Percentiles rank a stretch among this genome's conserved stretches.
phyloP scores from a whole-genome alignment of 1,139 yeast genomes.

The Pichia sp. region DNA sequence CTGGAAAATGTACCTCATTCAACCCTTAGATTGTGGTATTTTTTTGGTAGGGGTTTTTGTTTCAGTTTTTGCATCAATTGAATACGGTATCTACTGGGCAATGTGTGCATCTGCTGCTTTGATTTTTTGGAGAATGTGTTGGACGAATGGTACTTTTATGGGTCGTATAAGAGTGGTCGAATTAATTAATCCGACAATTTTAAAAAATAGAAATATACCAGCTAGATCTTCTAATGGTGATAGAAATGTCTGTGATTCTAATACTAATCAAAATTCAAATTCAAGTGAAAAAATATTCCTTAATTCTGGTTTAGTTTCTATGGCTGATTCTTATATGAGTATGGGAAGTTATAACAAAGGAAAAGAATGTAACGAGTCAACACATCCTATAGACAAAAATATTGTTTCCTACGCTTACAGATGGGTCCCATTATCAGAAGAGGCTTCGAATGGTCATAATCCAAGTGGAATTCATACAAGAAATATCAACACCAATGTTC shows the following conservation, averaged over 20 bases:
- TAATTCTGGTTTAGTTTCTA: slow-evolving; percentile 26
- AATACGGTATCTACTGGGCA: slow-evolving; percentile 86
- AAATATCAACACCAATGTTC: slow-evolving; percentile 49
- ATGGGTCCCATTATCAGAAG: slow-evolving; percentile 74
- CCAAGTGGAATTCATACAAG: slow-evolving; percentile 25
- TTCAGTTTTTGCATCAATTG: slow-evolving; percentile 77
- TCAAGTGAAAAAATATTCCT: slow-evolving; percentile 9
- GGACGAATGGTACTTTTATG: slow-evolving; percentile 76
- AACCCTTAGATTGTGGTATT: slow-evolving; percentile 72
- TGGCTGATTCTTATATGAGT: slow-evolving; percentile 13
- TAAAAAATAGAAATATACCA: neutral
- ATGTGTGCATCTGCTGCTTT: slow-evolving; percentile 77
- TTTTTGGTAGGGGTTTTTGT: slow-evolving; percentile 73
- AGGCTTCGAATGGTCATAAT: slow-evolving; percentile 29
- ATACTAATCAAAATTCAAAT: too few species aligned
- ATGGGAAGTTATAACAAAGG: slow-evolving; percentile 4
- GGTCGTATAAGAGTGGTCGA: slow-evolving; percentile 72
- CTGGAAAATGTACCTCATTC: slow-evolving; percentile 65
- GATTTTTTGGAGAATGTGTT: slow-evolving; percentile 66
- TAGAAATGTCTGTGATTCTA: too few species aligned
- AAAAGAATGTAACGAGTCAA: slow-evolving; percentile 1
- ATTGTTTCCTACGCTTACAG: slow-evolving; percentile 44
- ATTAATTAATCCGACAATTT: slow-evolving; percentile 48
- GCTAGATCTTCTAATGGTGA: too few species aligned
- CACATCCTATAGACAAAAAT: neutral